Conservation (phyloP, 176 grass and related monocot genomes). For the Dactylis glomerata region DNA sequence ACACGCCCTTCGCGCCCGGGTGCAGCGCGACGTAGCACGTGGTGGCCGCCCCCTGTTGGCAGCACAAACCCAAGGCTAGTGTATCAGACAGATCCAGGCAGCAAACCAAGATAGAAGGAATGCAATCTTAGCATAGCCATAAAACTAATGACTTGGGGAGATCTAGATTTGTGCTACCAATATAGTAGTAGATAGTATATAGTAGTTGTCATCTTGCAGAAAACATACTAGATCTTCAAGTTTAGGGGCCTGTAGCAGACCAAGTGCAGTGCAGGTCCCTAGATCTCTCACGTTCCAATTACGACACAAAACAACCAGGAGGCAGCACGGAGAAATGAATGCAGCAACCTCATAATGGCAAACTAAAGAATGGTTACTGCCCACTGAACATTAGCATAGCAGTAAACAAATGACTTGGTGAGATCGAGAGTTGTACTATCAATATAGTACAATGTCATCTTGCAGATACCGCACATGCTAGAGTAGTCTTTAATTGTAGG, state of each 20-base stretch:
- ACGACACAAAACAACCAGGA: background rate
- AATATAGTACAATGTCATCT: background rate
- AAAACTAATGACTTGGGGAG: too few species aligned
- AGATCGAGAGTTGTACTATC: background rate
- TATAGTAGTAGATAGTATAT: background rate
- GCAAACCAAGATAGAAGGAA: too few species aligned
- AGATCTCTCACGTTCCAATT: background rate
- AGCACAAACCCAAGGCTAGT: too few species aligned
- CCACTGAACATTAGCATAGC: background rate
- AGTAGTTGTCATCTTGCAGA: background rate
- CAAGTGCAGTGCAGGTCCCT: background rate
- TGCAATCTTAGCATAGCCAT: too few species aligned
- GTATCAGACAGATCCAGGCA: too few species aligned
- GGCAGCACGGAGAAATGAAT: background rate
- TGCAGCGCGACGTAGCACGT: slow-evolving; percentile 81
- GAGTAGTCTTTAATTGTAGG: background rate
- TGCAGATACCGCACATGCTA: background rate
- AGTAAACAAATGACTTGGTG: background rate
- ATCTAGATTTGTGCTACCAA: background rate
- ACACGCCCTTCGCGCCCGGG: slow-evolving; percentile 56
- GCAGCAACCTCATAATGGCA: background rate
- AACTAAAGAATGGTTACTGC: background rate
- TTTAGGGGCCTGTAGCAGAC: background rate
- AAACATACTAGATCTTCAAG: background rate
- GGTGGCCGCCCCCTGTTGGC: slow-evolving; percentile 71